A percentile compares a stretch with the other conserved stretches of the same genome.
phyloP scores from a whole-genome alignment of 257 asterid species.

The Solanum stenotomum region DNA sequence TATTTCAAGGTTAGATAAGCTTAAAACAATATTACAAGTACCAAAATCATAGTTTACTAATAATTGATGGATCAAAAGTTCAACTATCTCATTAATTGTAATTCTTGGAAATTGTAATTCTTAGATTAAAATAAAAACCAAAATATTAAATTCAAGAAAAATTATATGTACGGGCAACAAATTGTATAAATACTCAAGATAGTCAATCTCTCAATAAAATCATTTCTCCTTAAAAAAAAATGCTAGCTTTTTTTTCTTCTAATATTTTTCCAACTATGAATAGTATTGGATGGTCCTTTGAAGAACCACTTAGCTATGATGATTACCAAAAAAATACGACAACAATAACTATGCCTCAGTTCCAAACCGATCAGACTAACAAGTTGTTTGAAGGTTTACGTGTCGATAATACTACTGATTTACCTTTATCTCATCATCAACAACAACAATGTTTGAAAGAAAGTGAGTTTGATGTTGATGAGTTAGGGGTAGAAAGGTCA shows the following conservation, averaged over 20 bases:
- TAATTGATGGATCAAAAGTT: not conserved
- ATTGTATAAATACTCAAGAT: not conserved
- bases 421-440: not conserved
- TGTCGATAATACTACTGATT: not conserved
- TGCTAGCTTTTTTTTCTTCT: not conserved
- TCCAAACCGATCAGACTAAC: not conserved
- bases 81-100: not conserved
- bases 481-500: not conserved
- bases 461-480: not conserved
- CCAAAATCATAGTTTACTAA: not conserved
- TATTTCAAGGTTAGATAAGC: not conserved
- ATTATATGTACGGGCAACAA: not conserved
- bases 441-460: not conserved
- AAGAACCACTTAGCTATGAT: not conserved
- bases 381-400: not conserved
- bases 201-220: not conserved
- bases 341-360: not conserved
- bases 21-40: not conserved
- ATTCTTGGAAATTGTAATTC: not conserved
- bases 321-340: not conserved
- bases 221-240: not conserved
- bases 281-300: not conserved
- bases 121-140: not conserved
- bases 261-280: not conserved
- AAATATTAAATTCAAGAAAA: not conserved